phyloP scores from a whole-genome alignment of 768 basidiomycete genomes.

The Boletus pseudopeckii region DNA sequence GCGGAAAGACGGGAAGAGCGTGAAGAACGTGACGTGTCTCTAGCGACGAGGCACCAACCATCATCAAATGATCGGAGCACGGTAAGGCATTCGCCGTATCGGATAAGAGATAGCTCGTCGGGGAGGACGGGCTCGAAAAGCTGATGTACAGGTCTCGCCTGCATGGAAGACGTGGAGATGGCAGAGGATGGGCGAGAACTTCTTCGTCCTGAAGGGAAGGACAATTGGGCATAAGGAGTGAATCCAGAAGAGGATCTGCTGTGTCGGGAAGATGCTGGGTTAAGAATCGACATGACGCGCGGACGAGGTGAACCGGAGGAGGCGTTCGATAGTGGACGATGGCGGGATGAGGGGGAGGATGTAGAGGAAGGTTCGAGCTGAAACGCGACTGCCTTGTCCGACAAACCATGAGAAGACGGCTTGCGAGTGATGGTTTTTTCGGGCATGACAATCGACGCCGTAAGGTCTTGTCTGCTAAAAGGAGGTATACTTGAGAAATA shows the following conservation, averaged over 20 bases:
- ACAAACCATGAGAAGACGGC: constrained; percentile 40
- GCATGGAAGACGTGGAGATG: constrained; percentile 29
- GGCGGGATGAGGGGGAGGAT: constrained; percentile 36
- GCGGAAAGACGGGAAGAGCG: constrained; percentile 32
- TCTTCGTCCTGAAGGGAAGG: constrained; percentile 3
- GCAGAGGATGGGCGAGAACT: constrained; percentile 10
- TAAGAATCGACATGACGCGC: constrained; percentile 18
- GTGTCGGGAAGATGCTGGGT: constrained; percentile 25
- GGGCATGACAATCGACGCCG: constrained; percentile 51
- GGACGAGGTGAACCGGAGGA: constrained; percentile 16
- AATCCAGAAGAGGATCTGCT: constrained; percentile 32
- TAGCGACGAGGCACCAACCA: constrained; percentile 74
- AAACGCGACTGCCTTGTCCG: constrained; percentile 38
- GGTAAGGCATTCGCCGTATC: constrained; percentile 55
- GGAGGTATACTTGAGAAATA: constrained; percentile 8
- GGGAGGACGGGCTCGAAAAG: constrained; percentile 66
- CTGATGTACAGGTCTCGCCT: constrained; percentile 57
- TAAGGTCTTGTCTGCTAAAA: constrained; percentile 45
- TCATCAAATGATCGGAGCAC: constrained; percentile 71
- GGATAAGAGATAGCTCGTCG: constrained; percentile 59
- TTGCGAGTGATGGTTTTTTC: constrained; percentile 42
- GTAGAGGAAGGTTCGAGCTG: constrained; percentile 39
- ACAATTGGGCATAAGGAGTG: constrained; percentile 39
- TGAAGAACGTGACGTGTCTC: constrained; percentile 43
- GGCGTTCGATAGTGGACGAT: background rate